A percentile compares a stretch with the other conserved stretches of the same genome.
phyloP scores from a whole-genome alignment of 1,139 yeast species.

The Blastobotrys indianensis region DNA sequence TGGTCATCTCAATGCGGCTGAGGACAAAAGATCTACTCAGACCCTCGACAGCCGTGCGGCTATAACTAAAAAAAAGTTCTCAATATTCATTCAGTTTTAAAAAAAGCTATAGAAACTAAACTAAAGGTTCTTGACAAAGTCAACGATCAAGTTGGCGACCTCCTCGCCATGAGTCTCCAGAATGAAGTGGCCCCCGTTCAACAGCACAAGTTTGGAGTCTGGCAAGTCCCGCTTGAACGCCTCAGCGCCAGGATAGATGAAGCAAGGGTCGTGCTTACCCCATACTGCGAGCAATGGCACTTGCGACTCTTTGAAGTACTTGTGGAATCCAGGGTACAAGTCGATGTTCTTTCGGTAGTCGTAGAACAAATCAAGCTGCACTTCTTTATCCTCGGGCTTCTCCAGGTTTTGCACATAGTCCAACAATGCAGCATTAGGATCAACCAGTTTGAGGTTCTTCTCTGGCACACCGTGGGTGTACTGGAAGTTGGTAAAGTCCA shows the following conservation, averaged over 20 bases:
- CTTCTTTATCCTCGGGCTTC: slow-evolving; percentile 28
- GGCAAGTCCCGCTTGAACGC: slow-evolving; percentile 36
- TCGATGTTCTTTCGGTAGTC: slow-evolving; percentile 37
- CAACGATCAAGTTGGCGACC: slow-evolving; percentile 29
- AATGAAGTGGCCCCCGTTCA: slow-evolving; percentile 41
- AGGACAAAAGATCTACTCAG: no score
- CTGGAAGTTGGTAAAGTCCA: slow-evolving; percentile 28
- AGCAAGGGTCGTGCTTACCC: slow-evolving; percentile 42
- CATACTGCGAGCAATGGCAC: slow-evolving; percentile 39
- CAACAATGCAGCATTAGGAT: slow-evolving; percentile 34
- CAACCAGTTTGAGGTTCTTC: slow-evolving; percentile 24
- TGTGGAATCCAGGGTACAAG: slow-evolving; percentile 38
- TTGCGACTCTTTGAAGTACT: slow-evolving; percentile 33
- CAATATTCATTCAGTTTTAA: no score
- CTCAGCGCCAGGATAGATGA: slow-evolving; percentile 36
- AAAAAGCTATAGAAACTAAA: no score
- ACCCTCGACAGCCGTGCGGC: no score
- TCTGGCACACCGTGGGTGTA: slow-evolving; percentile 32
- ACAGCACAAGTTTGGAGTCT: slow-evolving; percentile 27
- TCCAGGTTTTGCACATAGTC: slow-evolving; percentile 30
- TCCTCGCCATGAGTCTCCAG: slow-evolving; percentile 32
- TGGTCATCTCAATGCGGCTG: no score
- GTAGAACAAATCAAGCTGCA: slow-evolving; percentile 35
- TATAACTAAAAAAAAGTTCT: no score
- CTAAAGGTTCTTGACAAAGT: slow-evolving; percentile 9